phyloP scores from a whole-genome alignment of 352 stramenopile genomes.

The Pythium inflatum region DNA sequence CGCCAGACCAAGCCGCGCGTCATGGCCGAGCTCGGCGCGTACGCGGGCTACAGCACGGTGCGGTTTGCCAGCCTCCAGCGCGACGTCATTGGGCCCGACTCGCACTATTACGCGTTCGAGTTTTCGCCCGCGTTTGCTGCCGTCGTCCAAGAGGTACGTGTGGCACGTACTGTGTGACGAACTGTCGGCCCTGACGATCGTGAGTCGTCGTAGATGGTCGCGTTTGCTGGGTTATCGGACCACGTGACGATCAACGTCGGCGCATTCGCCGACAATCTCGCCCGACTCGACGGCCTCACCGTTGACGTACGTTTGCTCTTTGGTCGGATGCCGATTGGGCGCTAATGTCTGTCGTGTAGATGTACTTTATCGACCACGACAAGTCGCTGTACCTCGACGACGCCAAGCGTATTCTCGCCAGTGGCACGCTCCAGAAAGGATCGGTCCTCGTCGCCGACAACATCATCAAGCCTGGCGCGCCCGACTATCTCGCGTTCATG shows the following conservation, averaged over 20 bases:
- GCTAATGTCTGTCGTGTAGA: constrained; percentile 15
- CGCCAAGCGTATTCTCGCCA: constrained; percentile 52
- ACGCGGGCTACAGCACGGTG: constrained; percentile 52
- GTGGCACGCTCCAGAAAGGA: constrained; percentile 37
- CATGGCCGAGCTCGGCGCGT: constrained; percentile 52
- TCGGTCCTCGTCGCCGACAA: constrained; percentile 56
- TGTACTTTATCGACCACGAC: constrained; percentile 62
- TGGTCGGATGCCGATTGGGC: not conserved
- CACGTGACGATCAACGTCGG: constrained; percentile 52
- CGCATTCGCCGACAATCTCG: constrained; percentile 45
- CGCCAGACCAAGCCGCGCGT: constrained; percentile 37
- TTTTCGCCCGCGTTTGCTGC: constrained; percentile 48
- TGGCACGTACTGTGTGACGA: too few species aligned
- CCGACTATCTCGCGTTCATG: constrained; percentile 54
- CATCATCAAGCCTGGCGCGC: constrained; percentile 45
- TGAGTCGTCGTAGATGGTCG: too few species aligned
- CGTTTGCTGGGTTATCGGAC: constrained; percentile 45
- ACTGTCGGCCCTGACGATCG: too few species aligned
- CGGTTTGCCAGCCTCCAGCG: constrained; percentile 49
- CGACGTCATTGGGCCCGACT: constrained; percentile 34
- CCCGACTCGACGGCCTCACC: constrained; percentile 39
- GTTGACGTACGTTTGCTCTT: constrained; percentile 43
- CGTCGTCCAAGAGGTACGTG: constrained; percentile 38
- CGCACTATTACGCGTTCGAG: constrained; percentile 58
- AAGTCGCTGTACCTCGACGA: constrained; percentile 51